A percentile compares a stretch with the other conserved stretches of the same genome.
Evolutionary conservation across 164 flowering plant species (phyloP).

Genomic region (Vitis amurensis): DNA sequence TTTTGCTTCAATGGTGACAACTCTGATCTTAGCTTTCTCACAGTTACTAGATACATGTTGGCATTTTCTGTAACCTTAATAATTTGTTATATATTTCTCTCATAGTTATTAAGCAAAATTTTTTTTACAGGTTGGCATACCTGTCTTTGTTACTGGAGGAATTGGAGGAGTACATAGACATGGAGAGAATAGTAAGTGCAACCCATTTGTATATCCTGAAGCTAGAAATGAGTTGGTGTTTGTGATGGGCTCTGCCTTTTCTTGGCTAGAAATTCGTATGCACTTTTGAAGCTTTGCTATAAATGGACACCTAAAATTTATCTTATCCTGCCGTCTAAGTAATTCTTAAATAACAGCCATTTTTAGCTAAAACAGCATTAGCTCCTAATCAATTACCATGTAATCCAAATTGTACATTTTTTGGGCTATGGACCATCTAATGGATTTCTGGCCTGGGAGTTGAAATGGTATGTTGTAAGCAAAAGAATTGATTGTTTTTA

Average conservation of each 20-base stretch:
- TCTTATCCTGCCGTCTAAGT: background rate
- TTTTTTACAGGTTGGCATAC: conserved; percentile 79
- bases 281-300: background rate
- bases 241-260: background rate
- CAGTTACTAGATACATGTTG: background rate
- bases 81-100: too few species aligned
- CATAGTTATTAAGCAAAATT: background rate
- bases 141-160: conserved; percentile 94
- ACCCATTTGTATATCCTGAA: background rate
- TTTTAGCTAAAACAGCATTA: too few species aligned
- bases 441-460: too few species aligned
- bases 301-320: background rate
- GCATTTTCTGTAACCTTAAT: background rate
- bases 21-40: conserved; percentile 3
- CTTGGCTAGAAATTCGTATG: background rate
- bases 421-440: too few species aligned
- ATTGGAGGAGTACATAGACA: conserved; percentile 95
- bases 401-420: too few species aligned
- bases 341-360: background rate
- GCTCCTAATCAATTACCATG: too few species aligned
- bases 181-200: conserved; percentile 78
- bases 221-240: conserved; percentile 5
- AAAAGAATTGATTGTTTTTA: too few species aligned
- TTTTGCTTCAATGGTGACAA: conserved; percentile 80
- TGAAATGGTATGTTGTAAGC: too few species aligned